These are phyloP conservation scores for Ascochyta pisi DNA, from an alignment of 2,329 filamentous ascomycete genomes.

Conservation along the genomic window DNA sequence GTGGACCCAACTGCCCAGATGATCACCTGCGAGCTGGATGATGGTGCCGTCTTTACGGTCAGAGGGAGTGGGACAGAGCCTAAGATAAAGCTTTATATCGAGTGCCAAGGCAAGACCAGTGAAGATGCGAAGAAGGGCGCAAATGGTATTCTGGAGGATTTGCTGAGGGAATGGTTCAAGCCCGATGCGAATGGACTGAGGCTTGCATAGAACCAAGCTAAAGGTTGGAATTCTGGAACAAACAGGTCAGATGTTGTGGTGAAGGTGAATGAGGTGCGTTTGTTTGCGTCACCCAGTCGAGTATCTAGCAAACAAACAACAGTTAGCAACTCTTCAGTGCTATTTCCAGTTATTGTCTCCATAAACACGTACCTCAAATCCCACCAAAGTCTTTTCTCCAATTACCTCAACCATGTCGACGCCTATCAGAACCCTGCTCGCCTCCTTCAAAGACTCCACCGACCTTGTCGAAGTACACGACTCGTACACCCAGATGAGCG, in stretches of 20 bases:
- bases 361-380: background rate
- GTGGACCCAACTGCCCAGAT: slow-evolving; percentile 66
- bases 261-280: background rate
- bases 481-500: background rate
- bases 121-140: slow-evolving; percentile 54
- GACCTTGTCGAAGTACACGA: background rate
- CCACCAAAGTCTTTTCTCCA: background rate
- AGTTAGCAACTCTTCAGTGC: background rate
- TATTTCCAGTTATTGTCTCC: background rate
- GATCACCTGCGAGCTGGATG: slow-evolving; percentile 67
- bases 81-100: slow-evolving; percentile 69
- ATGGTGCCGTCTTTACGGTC: slow-evolving; percentile 64
- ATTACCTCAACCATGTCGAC: background rate
- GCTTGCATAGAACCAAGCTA: slow-evolving; percentile 33
- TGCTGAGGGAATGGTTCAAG: slow-evolving; percentile 60
- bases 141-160: slow-evolving; percentile 53
- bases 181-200: slow-evolving; percentile 46
- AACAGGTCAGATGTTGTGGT: background rate
- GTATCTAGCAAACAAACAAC: background rate
- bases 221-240: background rate
- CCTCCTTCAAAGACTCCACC: background rate
- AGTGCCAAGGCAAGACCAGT: slow-evolving; percentile 53
- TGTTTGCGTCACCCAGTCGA: background rate
- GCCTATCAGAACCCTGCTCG: background rate
- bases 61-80: slow-evolving; percentile 70